Percentiles rank a stretch among this genome's conserved stretches.
These are phyloP conservation scores for Clausena lansium DNA, from an alignment of 345 rosid genomes.

Conservation along the genomic window DNA sequence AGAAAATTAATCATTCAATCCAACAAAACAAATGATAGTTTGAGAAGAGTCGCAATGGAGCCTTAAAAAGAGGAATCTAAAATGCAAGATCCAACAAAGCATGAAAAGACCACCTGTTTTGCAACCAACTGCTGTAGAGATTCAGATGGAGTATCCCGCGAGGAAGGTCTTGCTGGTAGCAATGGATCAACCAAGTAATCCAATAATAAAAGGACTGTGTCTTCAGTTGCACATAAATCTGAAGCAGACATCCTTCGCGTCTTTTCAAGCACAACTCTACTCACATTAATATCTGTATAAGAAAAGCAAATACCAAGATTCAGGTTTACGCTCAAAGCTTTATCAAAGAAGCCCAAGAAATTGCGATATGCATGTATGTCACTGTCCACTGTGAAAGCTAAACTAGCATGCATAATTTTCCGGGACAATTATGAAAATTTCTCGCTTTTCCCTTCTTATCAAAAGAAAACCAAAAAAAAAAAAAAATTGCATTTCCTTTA, in stretches of 20 bases:
- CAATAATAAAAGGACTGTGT: slow-evolving; percentile 53
- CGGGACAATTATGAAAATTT: background rate
- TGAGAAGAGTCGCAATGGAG: background rate
- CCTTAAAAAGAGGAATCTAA: background rate
- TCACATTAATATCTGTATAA: background rate
- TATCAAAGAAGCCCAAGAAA: background rate
- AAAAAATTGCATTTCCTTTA: background rate
- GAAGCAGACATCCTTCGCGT: slow-evolving; percentile 25
- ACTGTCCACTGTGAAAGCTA: background rate
- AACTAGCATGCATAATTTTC: background rate
- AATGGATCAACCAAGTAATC: slow-evolving; percentile 68
- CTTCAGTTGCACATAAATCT: slow-evolving; percentile 62
- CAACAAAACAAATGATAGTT: background rate
- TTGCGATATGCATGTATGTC: background rate
- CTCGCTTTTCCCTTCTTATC: background rate
- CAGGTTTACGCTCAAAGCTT: background rate
- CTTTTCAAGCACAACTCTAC: background rate
- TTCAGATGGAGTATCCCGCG: slow-evolving; percentile 33
- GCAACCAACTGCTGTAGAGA: slow-evolving; percentile 49
- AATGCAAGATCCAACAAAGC: background rate
- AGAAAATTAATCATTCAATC: background rate
- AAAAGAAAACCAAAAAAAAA: background rate
- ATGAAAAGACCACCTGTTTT: slow-evolving; percentile 52
- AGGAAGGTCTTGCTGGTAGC: slow-evolving; percentile 46
- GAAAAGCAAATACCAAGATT: background rate